Evolutionary conservation across 176 grass and related monocot species (phyloP).

Genomic region (Aegilops speltoides): DNA sequence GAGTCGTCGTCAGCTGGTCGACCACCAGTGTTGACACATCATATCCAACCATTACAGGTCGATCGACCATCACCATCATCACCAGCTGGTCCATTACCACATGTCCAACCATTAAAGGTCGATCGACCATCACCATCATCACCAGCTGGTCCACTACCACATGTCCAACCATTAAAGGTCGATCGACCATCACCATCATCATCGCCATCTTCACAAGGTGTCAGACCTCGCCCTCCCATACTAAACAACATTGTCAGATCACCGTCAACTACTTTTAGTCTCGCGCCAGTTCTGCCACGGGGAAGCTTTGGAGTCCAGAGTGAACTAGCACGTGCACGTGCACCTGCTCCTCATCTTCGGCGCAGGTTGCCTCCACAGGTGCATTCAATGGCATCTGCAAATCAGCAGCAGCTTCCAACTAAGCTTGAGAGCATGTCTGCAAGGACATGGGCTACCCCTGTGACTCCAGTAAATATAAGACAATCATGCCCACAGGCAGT

Average conservation of each 20-base stretch:
- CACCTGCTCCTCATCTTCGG: constrained; percentile 77
- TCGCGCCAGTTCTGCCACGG: constrained; percentile 9
- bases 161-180: constrained; percentile 11
- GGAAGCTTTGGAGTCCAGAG: constrained; percentile 30
- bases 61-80: constrained; percentile 26
- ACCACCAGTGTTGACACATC: constrained; percentile 21
- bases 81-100: constrained; percentile 14
- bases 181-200: constrained; percentile 25
- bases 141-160: constrained; percentile 13
- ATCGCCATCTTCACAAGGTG: constrained; percentile 15
- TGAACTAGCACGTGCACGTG: constrained; percentile 41
- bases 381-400: constrained; percentile 26
- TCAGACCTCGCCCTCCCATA: constrained; percentile 4
- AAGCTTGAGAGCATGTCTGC: constrained; percentile 21
- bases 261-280: constrained; percentile 30
- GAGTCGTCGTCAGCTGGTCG: constrained; percentile 5
- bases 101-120: neutral
- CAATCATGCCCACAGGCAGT: constrained; percentile 1
- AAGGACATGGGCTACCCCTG: neutral
- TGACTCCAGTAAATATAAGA: neutral
- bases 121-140: constrained; percentile 15
- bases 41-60: constrained; percentile 13
- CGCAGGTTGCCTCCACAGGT: constrained; percentile 28
- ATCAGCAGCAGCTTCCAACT: constrained; percentile 36
- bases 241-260: constrained; percentile 27